These are phyloP conservation scores for Candida arabinofermentans DNA, from an alignment of 805 yeast species.

Conservation along the genomic window DNA sequence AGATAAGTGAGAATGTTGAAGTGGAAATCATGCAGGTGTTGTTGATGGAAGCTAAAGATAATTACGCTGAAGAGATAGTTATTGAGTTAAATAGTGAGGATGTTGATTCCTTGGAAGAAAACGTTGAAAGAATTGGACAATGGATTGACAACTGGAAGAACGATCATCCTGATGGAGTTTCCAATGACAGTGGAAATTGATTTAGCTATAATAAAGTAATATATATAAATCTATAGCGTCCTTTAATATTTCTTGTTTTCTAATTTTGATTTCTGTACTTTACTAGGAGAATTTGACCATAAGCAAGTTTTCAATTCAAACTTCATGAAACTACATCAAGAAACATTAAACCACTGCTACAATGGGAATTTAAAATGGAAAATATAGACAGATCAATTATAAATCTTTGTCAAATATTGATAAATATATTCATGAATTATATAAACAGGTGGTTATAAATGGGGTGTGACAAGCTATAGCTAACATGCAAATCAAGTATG, in stretches of 20 bases:
- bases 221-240: neutral
- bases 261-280: too few species aligned
- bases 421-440: too few species aligned
- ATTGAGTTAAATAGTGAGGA: slow-evolving; percentile 73
- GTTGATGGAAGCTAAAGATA: slow-evolving; percentile 78
- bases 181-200: slow-evolving; percentile 34
- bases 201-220: neutral
- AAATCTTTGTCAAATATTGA: too few species aligned
- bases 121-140: slow-evolving; percentile 65
- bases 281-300: too few species aligned
- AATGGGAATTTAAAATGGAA: too few species aligned
- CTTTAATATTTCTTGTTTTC: neutral
- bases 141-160: slow-evolving; percentile 78
- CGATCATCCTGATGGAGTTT: slow-evolving; percentile 60
- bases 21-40: slow-evolving; percentile 96
- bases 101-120: slow-evolving; percentile 76
- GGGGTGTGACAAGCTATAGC: too few species aligned
- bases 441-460: too few species aligned
- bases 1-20: slow-evolving; percentile 87
- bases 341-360: too few species aligned
- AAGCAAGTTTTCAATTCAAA: too few species aligned
- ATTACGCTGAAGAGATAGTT: slow-evolving; percentile 75
- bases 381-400: too few species aligned
- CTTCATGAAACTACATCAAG: too few species aligned
- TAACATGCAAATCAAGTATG: too few species aligned